Evolutionary conservation across 495 filamentous ascomycete genomes (phyloP).

Genomic region (Chaetomium cochliodes): DNA sequence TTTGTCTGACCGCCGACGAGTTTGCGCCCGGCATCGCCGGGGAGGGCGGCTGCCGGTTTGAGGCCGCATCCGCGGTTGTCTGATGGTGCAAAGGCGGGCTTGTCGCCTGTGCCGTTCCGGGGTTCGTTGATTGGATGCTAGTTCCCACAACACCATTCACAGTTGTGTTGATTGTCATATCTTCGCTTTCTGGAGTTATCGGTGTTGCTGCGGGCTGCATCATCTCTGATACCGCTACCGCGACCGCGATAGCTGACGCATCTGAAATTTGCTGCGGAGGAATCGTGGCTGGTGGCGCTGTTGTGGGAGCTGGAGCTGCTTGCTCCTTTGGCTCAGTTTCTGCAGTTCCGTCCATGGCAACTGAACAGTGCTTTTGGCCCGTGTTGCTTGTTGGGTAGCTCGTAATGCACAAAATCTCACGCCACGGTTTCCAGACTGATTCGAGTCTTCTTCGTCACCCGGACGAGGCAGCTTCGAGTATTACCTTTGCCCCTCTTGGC

Average conservation of each 20-base stretch:
- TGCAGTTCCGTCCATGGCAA: slow-evolving; percentile 1
- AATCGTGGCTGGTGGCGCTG: slow-evolving; percentile 3
- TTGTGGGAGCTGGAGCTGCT: background rate
- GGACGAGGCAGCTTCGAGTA: background rate
- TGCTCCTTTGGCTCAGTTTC: slow-evolving; percentile 5
- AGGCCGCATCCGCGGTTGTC: slow-evolving; percentile 15
- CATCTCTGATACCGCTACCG: slow-evolving; percentile 17
- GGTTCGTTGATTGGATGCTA: slow-evolving; percentile 15
- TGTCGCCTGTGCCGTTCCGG: slow-evolving; percentile 18
- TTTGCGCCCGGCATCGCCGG: slow-evolving; percentile 6
- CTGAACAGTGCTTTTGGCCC: background rate
- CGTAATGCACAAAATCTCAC: background rate
- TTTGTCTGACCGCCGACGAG: background rate
- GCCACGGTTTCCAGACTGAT: background rate
- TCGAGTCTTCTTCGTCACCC: background rate
- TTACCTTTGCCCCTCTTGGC: background rate
- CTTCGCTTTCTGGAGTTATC: background rate
- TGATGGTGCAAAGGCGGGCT: slow-evolving; percentile 20
- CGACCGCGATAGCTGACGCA: slow-evolving; percentile 20
- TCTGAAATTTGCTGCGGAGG: slow-evolving; percentile 6
- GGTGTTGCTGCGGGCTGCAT: slow-evolving; percentile 16
- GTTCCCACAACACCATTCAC: slow-evolving; percentile 12
- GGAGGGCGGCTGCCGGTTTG: slow-evolving; percentile 9
- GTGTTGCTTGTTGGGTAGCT: background rate
- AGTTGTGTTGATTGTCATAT: background rate